Evolutionary conservation across 495 filamentous ascomycete species (phyloP), one percentile per base, ranked within the genome.

Genomic region (Penicillium riverlandense): DNA sequence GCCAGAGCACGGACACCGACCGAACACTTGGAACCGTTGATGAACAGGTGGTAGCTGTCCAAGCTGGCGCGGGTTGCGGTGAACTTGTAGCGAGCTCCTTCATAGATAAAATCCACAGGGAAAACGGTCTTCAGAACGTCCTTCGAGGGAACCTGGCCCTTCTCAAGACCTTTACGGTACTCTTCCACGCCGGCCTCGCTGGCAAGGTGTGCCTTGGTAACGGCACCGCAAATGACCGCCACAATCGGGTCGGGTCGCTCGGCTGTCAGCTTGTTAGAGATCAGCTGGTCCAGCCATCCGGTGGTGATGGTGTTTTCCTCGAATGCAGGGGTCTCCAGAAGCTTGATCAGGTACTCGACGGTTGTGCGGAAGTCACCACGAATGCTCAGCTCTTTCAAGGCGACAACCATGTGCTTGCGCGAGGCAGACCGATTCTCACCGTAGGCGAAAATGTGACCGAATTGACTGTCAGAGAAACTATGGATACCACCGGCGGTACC

Each of bases 231-330:
- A 39, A 96, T 81, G 28, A 96, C 83, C 11, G 92, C 92, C 16
- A 97, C 70, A 58, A 86, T 90, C 13, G 87, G 80, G 52, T 99
- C 91, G 0, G 92, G 92, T 30, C 94, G 82, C 76, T 99, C 92
- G 11, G 89, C 91, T 37, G 94, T 99, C 60, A 99, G 72, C 69
- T 92, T 95, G 61, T 96, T 96, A 37, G 91, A 86, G 58, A 99
- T 99, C 30, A 99, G 79, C 75, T 99, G 90, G 58, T 99, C 92
- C 11, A 99, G 79, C 92, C 92, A 99, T 48, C 90, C 94, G 14
- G 92, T 99, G 8, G 92, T 97, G 65, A 99, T 99, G 37, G 91
- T 99, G 72, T 99, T 99, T 44, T 90, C 88, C 65, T 97, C 91
- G 67, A 99, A 99, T 35, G 92, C 92, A 31, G 95, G 90, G 0